Conservation (phyloP, 2,329 filamentous ascomycete species). For the Trichoderma endophyticum region DNA sequence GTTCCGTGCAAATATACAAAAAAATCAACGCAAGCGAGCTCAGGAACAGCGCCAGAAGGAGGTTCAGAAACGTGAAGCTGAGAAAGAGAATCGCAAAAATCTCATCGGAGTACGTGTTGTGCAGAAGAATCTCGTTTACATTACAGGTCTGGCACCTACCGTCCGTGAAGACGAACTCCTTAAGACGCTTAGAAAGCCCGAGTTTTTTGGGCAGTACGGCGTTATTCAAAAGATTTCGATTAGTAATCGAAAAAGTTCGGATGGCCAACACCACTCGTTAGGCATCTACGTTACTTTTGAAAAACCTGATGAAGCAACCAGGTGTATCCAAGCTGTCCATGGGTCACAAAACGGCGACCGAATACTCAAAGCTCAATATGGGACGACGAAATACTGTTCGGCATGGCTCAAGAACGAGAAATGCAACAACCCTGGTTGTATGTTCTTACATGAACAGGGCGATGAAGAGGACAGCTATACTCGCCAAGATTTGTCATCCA, state of each 20-base stretch:
- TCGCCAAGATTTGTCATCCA: constrained; percentile 86
- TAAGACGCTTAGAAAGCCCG: constrained; percentile 80
- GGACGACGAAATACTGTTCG: constrained; percentile 98
- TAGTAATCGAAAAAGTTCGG: constrained; percentile 82
- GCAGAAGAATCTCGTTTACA: constrained; percentile 98
- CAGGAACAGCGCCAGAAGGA: constrained; percentile 85
- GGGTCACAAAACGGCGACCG: constrained; percentile 89
- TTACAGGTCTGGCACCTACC: constrained; percentile 88
- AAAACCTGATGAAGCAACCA: constrained; percentile 81
- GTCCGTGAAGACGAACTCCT: constrained; percentile 90
- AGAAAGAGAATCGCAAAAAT: constrained; percentile 93
- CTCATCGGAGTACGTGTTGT: constrained; percentile 92
- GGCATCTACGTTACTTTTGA: constrained; percentile 99
- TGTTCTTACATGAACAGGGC: constrained; percentile 97
- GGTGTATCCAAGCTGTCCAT: constrained; percentile 88
- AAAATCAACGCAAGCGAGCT: constrained; percentile 90
- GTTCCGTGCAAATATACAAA: constrained; percentile 74
- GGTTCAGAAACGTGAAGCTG: constrained; percentile 91
- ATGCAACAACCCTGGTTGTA: constrained; percentile 94
- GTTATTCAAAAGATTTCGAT: constrained; percentile 99
- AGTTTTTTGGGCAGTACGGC: constrained; percentile 98
- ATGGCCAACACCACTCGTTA: constrained; percentile 77
- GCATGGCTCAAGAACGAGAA: constrained; percentile 92
- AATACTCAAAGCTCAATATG: constrained; percentile 71
- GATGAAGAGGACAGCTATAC: constrained; percentile 97